These are phyloP conservation scores for Cyanidiococcus yangmingshanensis DNA, from an alignment of 23 red algal species.

Conservation along the genomic window DNA sequence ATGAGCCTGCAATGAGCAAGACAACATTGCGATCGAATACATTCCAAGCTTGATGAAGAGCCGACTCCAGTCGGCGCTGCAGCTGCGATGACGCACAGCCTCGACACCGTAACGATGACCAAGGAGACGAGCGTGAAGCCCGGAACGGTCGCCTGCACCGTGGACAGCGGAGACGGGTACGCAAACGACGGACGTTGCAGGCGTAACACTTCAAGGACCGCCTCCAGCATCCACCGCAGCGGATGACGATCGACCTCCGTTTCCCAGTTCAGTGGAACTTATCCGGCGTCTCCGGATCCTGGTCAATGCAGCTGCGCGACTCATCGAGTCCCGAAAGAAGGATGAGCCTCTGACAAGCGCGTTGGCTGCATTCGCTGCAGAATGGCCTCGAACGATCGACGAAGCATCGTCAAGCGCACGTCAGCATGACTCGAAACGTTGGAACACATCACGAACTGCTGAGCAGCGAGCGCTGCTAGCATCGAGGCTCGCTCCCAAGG, in stretches of 20 bases:
- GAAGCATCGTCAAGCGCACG: neutral
- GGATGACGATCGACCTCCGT: neutral
- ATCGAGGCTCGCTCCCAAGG: no score
- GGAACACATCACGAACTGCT: neutral
- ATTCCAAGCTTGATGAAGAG: no score
- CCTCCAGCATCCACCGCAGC: neutral
- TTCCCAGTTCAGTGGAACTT: constrained; percentile 2
- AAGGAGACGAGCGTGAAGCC: neutral
- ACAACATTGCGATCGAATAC: no score
- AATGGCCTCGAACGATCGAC: neutral
- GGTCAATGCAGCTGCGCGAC: neutral
- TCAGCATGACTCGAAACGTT: neutral
- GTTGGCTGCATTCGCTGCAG: neutral
- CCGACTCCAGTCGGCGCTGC: no score
- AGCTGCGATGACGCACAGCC: no score
- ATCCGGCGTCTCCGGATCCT: neutral
- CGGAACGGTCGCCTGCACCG: no score
- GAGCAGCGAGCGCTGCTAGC: neutral
- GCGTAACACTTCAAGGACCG: neutral
- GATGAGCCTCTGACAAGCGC: neutral
- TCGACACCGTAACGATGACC: no score
- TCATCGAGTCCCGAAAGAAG: neutral
- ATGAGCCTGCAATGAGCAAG: neutral
- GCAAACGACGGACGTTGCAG: neutral
- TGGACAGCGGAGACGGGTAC: neutral